Percentiles rank a stretch among this genome's conserved stretches.
Conservation (phyloP, 1,284 basidiomycete species). For the Malassezia psittaci region DNA sequence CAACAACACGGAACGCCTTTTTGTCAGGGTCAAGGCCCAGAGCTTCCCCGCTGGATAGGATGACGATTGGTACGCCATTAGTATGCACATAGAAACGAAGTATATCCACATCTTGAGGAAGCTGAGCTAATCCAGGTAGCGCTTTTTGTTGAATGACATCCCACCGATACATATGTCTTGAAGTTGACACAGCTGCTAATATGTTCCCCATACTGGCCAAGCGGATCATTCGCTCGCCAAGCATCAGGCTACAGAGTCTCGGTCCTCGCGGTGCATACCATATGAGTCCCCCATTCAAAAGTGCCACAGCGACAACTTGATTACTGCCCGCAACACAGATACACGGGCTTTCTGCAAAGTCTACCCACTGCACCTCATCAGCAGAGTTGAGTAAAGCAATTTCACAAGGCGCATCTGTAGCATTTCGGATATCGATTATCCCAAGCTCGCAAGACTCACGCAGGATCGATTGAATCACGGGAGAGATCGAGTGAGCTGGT, state of each 20-base stretch:
- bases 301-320: constrained; percentile 58
- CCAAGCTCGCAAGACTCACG: constrained; percentile 52
- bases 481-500: constrained; percentile 15
- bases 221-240: constrained; percentile 26
- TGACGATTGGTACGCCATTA: constrained; percentile 50
- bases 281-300: constrained; percentile 28
- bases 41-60: constrained; percentile 25
- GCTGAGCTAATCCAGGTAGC: constrained; percentile 25
- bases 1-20: constrained; percentile 30
- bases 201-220: constrained; percentile 25
- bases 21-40: constrained; percentile 34
- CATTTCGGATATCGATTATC: constrained; percentile 68
- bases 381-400: constrained; percentile 53
- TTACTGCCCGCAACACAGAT: constrained; percentile 59
- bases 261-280: constrained; percentile 37
- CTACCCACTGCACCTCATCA: constrained; percentile 57
- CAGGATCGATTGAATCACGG: constrained; percentile 23
- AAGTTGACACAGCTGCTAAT: constrained; percentile 29
- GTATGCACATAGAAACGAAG: constrained; percentile 26
- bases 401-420: constrained; percentile 58
- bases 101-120: constrained; percentile 25
- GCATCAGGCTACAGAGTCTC: constrained; percentile 22
- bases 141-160: constrained; percentile 24
- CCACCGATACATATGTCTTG: constrained; percentile 36
- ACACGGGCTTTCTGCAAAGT: constrained; percentile 66